Evolutionary conservation across 2,329 filamentous ascomycete species (phyloP), one percentile per base, ranked within the genome.

Genomic region (Mycosphaerella sp.): DNA sequence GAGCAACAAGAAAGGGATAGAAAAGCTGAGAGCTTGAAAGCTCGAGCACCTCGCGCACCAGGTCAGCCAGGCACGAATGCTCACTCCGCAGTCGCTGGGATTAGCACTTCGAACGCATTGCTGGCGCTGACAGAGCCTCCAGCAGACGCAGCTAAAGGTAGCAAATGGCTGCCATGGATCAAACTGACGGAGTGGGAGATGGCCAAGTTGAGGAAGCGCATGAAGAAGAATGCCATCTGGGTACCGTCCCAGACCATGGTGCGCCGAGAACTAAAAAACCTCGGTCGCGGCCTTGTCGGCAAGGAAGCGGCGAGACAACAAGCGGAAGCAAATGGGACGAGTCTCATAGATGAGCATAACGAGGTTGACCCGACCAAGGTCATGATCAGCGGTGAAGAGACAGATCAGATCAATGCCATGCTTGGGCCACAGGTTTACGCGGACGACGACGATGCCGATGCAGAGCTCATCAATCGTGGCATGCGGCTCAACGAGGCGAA

Each of bases 211-310:
- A 76, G 87, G 54, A 93, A 93, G 70, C 79, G 85, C 14, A 93
- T 93, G 87, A 93, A 93, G 78, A 93, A 93, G 75, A 93, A 93
- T 63, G 85, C 87, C 0, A 84, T 87, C 4, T 93, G 87, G 87
- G 83, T 81, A 2, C 87, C 87, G 0, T 90, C 86, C 56, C 85
- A 88, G 61, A 90, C 87, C 0, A 93, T 93, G 87, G 87, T 91
- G 57, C 80, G 85, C 13, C 77, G 87, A 27, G 87, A 91, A 68
- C 78, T 93, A 1, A 86, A 86, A 65, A 75, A 75, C 16, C 76
- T 88, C 14, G 83, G 83, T 1, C 82, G 87, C 45, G 75, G 74
- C 25, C 60, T 67, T 28, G 63, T 63, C 41, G 69, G 68, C 49
- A 76, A 71, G 55, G 71, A 75, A 37, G 62, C 63, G 16, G 67